Evolutionary conservation across 208 protist genomes (phyloP).

Genomic region (Angomonas deanei): DNA sequence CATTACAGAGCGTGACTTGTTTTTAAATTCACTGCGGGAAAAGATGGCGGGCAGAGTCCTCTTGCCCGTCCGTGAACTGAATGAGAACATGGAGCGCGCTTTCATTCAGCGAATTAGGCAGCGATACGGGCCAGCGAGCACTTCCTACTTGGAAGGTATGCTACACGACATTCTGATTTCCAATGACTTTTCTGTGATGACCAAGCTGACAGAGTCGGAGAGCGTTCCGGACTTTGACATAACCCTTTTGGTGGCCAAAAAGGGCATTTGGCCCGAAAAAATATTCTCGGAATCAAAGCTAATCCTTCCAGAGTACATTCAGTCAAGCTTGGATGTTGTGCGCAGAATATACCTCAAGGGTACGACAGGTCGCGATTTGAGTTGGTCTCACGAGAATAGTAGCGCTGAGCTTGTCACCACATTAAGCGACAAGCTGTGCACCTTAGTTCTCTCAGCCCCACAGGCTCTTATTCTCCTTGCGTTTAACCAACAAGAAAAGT

Average conservation of each 20-base stretch:
- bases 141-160: conserved; percentile 82
- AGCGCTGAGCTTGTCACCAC: conserved; percentile 49
- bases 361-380: conserved; percentile 52
- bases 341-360: conserved; percentile 52
- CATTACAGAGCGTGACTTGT: conserved; percentile 71
- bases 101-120: conserved; percentile 66
- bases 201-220: conserved; percentile 27
- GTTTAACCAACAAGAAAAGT: conserved; percentile 44
- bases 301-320: conserved; percentile 29
- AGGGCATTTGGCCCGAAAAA: conserved; percentile 71
- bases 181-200: conserved; percentile 37
- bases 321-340: conserved; percentile 41
- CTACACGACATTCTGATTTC: conserved; percentile 68
- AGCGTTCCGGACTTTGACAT: conserved; percentile 35
- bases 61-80: conserved; percentile 49
- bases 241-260: conserved; percentile 59
- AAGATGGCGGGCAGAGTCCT: conserved; percentile 77
- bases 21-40: conserved; percentile 67
- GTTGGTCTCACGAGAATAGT: conserved; percentile 78
- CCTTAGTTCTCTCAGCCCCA: conserved; percentile 47
- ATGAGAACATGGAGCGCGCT: conserved; percentile 54
- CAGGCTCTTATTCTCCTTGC: conserved; percentile 72
- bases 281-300: conserved; percentile 28
- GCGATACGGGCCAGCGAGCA: conserved; percentile 62
- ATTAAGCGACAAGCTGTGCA: conserved; percentile 36